Percentiles rank a stretch among this genome's conserved stretches.
These are phyloP conservation scores for Aspergillus persii DNA, from an alignment of 2,329 filamentous ascomycete species.

Conservation along the genomic window DNA sequence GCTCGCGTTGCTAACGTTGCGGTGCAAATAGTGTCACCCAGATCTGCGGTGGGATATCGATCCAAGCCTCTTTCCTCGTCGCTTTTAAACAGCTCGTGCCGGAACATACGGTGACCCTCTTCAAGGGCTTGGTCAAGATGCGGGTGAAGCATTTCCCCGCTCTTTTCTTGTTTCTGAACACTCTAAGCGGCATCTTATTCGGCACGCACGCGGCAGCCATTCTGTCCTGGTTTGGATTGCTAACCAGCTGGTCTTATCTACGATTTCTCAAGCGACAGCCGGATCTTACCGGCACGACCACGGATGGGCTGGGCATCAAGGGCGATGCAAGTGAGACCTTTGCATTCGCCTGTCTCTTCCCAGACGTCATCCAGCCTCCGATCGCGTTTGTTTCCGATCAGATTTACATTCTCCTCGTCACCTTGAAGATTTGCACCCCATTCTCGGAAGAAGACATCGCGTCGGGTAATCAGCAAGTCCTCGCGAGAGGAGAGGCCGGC, in stretches of 20 bases:
- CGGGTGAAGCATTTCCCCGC: conserved; percentile 79
- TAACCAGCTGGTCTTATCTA: conserved; percentile 91
- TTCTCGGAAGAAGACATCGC: conserved; percentile 81
- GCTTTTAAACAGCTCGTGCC: conserved; percentile 97
- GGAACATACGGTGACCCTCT: conserved; percentile 92
- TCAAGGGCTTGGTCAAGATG: conserved; percentile 82
- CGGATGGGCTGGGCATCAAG: conserved; percentile 59
- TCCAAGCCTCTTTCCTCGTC: conserved; percentile 92
- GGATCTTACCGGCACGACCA: conserved; percentile 55
- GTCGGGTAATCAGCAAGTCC: conserved; percentile 68
- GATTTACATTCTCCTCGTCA: conserved; percentile 72
- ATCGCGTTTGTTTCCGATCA: conserved; percentile 71
- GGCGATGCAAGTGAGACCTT: conserved; percentile 97
- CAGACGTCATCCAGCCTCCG: conserved; percentile 74
- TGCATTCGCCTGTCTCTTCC: conserved; percentile 94
- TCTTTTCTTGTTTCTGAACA: conserved; percentile 70
- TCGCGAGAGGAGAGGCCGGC: conserved; percentile 60
- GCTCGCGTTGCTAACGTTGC: conserved; percentile 24
- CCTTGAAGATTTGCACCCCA: conserved; percentile 75
- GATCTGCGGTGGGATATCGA: conserved; percentile 81
- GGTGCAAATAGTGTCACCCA: conserved; percentile 63
- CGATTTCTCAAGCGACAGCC: conserved; percentile 79
- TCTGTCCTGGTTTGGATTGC: conserved; percentile 75
- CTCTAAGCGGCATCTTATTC: conserved; percentile 62
- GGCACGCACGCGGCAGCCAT: conserved; percentile 75